phyloP scores from a whole-genome alignment of 2,329 filamentous ascomycete species.

The Cladosporium colombiae region DNA sequence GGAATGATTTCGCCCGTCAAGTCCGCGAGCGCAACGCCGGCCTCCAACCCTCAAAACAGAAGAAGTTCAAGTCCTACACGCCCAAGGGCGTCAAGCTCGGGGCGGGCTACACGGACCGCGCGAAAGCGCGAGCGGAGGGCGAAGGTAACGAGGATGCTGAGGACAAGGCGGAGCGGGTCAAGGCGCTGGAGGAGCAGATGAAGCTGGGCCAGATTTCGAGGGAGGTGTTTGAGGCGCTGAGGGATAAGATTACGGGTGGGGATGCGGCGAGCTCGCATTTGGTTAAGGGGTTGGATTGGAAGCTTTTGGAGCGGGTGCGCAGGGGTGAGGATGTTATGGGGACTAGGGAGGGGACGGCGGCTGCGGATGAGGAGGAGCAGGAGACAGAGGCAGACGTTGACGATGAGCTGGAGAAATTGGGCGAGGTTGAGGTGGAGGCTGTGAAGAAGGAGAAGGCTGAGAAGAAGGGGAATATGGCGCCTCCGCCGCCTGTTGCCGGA shows the following conservation, averaged over 20 bases:
- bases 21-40: conserved; percentile 67
- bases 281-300: conserved; percentile 88
- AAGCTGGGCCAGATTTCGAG: conserved; percentile 83
- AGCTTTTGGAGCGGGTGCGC: conserved; percentile 69
- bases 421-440: conserved; percentile 68
- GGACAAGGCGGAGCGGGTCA: conserved; percentile 66
- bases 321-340: conserved; percentile 62
- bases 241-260: conserved; percentile 77
- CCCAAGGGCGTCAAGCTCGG: conserved; percentile 83
- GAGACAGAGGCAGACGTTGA: conserved; percentile 38
- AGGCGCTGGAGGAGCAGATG: conserved; percentile 76
- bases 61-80: conserved; percentile 72
- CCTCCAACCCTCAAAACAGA: conserved; percentile 49
- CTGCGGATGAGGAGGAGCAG: conserved; percentile 35
- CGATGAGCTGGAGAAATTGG: conserved; percentile 54
- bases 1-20: conserved; percentile 78
- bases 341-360: conserved; percentile 41
- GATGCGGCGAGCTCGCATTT: conserved; percentile 79
- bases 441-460: conserved; percentile 60
- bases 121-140: conserved; percentile 59
- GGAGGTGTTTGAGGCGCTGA: conserved; percentile 72
- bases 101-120: conserved; percentile 80
- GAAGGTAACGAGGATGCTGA: conserved; percentile 51
- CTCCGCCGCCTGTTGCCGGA: conserved; percentile 39
- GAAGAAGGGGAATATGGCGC: conserved; percentile 53